Percentiles rank a stretch among this genome's conserved stretches.
Conservation (phyloP, 495 filamentous ascomycete genomes). For the Hapsidospora chrysogenum region DNA sequence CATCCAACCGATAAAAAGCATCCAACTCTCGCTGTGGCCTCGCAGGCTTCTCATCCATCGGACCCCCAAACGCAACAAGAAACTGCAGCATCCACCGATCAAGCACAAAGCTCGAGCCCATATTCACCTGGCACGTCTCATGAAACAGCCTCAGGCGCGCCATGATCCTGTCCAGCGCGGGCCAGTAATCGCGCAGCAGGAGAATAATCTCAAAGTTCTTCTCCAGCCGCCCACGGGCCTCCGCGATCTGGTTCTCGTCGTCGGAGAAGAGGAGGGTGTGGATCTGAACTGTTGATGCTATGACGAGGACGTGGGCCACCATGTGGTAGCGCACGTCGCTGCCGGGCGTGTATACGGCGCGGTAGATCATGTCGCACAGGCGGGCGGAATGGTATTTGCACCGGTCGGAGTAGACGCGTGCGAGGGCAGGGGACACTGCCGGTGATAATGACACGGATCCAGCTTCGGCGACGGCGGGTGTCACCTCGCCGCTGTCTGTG, state of each 20-base stretch:
- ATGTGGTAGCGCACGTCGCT: slow-evolving; percentile 23
- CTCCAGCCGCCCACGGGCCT: slow-evolving; percentile 15
- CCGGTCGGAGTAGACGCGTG: slow-evolving; percentile 13
- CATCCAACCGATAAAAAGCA: background rate
- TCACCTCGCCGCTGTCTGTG: no score
- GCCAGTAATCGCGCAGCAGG: slow-evolving; percentile 17
- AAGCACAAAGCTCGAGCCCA: slow-evolving; percentile 16
- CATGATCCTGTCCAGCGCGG: slow-evolving; percentile 17
- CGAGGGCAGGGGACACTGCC: slow-evolving; percentile 2
- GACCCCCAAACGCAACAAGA: slow-evolving; percentile 15
- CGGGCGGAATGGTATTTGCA: slow-evolving; percentile 19
- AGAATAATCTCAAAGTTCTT: slow-evolving; percentile 23
- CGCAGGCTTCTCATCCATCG: slow-evolving; percentile 8
- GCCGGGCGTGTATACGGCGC: slow-evolving; percentile 10
- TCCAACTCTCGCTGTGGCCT: background rate
- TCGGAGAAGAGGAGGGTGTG: slow-evolving; percentile 19
- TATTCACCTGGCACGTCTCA: slow-evolving; percentile 14
- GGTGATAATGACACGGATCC: no score
- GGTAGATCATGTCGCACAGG: slow-evolving; percentile 20
- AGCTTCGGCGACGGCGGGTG: no score
- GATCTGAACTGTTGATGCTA: slow-evolving; percentile 24
- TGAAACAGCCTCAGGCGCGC: slow-evolving; percentile 20
- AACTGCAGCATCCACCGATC: slow-evolving; percentile 27
- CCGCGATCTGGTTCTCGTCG: slow-evolving; percentile 8
- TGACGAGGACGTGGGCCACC: slow-evolving; percentile 24